These are phyloP conservation scores for Paecilomyces niveus DNA, from an alignment of 2,329 filamentous ascomycete species.

Conservation along the genomic window DNA sequence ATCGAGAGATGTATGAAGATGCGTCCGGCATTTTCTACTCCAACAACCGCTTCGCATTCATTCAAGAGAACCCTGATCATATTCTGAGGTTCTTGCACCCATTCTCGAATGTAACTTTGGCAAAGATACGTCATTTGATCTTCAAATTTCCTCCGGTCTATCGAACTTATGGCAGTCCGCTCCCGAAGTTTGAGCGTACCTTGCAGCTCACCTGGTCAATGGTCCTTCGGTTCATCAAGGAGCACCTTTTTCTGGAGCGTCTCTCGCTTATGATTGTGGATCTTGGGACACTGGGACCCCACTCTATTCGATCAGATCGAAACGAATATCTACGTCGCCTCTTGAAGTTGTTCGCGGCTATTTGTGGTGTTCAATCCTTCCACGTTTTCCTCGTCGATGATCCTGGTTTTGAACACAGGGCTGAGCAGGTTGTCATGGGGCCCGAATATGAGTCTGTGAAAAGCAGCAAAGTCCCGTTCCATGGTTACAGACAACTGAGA, in stretches of 20 bases:
- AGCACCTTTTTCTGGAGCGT: conserved; percentile 15
- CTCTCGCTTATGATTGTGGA: conserved; percentile 16
- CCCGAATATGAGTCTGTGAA: background rate
- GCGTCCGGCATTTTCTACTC: conserved; percentile 15
- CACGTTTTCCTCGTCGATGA: conserved; percentile 14
- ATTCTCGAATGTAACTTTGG: conserved; percentile 13
- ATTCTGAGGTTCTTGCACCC: conserved; percentile 13
- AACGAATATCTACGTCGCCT: conserved; percentile 12
- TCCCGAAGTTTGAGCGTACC: conserved; percentile 5
- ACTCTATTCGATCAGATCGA: background rate
- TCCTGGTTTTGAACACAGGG: conserved; percentile 10
- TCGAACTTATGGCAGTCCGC: conserved; percentile 4
- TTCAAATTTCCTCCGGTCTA: conserved; percentile 13
- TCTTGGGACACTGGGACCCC: conserved; percentile 5
- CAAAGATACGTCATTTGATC: conserved; percentile 12
- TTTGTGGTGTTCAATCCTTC: conserved; percentile 13
- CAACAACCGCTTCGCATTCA: conserved; percentile 13
- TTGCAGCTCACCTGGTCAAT: conserved; percentile 14
- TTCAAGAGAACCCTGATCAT: conserved; percentile 15
- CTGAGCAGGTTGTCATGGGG: conserved; percentile 11
- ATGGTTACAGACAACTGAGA: background rate
- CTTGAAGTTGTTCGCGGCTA: conserved; percentile 11
- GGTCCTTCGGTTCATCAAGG: conserved; percentile 20
- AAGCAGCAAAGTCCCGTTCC: background rate
- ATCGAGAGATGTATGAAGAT: conserved; percentile 14